phyloP scores from a whole-genome alignment of 2,329 filamentous ascomycete species.

The Fusarium odoratissimum region DNA sequence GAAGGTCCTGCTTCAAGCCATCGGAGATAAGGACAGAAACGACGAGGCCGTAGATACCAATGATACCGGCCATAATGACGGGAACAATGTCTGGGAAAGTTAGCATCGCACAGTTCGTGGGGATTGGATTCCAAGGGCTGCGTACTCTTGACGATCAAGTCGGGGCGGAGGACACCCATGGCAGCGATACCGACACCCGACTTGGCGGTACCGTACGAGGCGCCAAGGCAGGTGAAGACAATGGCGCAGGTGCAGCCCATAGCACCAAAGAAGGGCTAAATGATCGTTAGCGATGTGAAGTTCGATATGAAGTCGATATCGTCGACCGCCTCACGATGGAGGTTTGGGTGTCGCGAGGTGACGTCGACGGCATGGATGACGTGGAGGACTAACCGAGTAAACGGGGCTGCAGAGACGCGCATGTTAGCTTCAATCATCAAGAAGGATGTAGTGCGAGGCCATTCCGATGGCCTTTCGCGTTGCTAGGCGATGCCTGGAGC shows the following conservation, averaged over 20 bases:
- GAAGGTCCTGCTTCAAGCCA: slow-evolving; percentile 75
- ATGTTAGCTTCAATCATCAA: slow-evolving; percentile 57
- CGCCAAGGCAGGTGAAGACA: slow-evolving; percentile 95
- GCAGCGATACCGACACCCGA: slow-evolving; percentile 98
- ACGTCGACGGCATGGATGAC: slow-evolving; percentile 47
- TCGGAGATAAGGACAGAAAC: slow-evolving; percentile 89
- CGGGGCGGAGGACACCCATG: slow-evolving; percentile 97
- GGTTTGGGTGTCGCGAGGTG: slow-evolving; percentile 39
- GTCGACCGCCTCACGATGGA: slow-evolving; percentile 33
- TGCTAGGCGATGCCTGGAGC: slow-evolving; percentile 44
- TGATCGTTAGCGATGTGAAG: slow-evolving; percentile 49
- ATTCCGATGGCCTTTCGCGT: slow-evolving; percentile 17
- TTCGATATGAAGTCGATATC: slow-evolving; percentile 29
- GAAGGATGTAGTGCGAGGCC: neutral
- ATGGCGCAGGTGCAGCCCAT: slow-evolving; percentile 98
- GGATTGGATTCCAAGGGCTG: slow-evolving; percentile 16
- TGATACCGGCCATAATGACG: slow-evolving; percentile 99
- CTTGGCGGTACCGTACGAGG: slow-evolving; percentile 98
- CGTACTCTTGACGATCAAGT: slow-evolving; percentile 99
- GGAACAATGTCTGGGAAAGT: slow-evolving; percentile 86
- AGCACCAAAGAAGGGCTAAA: slow-evolving; percentile 89
- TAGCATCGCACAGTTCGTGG: slow-evolving; percentile 24
- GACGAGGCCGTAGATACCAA: slow-evolving; percentile 97
- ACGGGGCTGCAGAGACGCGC: slow-evolving; percentile 76
- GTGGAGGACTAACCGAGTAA: slow-evolving; percentile 88